Conservation (phyloP, 495 filamentous ascomycete species). For the Neurospora sp. region DNA sequence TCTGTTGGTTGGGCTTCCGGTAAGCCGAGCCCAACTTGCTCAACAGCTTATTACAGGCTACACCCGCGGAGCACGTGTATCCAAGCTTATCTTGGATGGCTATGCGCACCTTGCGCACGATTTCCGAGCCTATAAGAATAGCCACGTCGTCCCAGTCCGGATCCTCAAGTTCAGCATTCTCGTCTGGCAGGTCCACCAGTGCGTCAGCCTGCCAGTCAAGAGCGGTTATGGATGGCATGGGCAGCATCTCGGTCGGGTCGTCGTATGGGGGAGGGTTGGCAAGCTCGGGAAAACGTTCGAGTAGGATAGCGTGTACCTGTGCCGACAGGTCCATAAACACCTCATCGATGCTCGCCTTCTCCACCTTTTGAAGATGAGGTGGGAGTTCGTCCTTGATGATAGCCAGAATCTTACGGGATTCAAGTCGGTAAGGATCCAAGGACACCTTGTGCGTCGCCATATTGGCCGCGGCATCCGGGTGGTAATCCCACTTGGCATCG, state of each 20-base stretch:
- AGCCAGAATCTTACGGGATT: conserved; percentile 72
- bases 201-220: conserved; percentile 75
- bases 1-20: conserved; percentile 92
- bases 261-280: conserved; percentile 50
- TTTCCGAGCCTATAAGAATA: conserved; percentile 76
- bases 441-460: conserved; percentile 88
- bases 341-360: conserved; percentile 87
- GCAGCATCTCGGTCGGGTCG: conserved; percentile 60
- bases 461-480: conserved; percentile 60
- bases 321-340: conserved; percentile 87
- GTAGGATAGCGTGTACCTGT: conserved; percentile 63
- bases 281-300: conserved; percentile 73
- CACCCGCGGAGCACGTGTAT: conserved; percentile 85
- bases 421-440: conserved; percentile 80
- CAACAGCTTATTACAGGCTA: conserved; percentile 89
- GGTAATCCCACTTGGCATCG: conserved; percentile 82
- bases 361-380: conserved; percentile 54
- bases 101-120: conserved; percentile 64
- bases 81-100: conserved; percentile 41
- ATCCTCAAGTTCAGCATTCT: conserved; percentile 65
- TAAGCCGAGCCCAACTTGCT: conserved; percentile 83
- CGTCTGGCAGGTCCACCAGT: conserved; percentile 62
- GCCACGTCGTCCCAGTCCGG: conserved; percentile 96
- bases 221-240: conserved; percentile 61
- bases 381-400: conserved; percentile 68